Evolutionary conservation across 1,284 basidiomycete species (phyloP).

Genomic region (Cutaneotrichosporon curvatum): DNA sequence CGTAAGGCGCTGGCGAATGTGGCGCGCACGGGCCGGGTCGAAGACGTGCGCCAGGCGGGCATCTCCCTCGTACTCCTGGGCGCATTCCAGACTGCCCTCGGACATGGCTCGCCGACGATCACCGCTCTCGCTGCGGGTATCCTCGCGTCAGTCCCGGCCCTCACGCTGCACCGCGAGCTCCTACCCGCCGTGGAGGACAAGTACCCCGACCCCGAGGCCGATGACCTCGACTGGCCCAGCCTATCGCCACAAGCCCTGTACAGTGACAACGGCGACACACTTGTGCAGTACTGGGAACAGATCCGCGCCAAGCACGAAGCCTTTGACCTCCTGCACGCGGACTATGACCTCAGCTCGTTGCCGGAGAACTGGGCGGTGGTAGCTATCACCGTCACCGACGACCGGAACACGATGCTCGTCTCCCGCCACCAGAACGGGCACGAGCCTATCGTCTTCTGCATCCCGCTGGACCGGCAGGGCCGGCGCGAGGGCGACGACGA

Average conservation of each 20-base stretch:
- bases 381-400: slow-evolving; percentile 73
- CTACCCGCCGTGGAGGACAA: slow-evolving; percentile 49
- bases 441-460: slow-evolving; percentile 70
- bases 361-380: slow-evolving; percentile 79
- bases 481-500: slow-evolving; percentile 70
- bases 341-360: slow-evolving; percentile 46
- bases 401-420: slow-evolving; percentile 74
- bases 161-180: slow-evolving; percentile 69
- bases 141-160: slow-evolving; percentile 56
- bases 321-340: slow-evolving; percentile 43
- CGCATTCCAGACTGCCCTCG: slow-evolving; percentile 71
- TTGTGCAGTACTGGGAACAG: slow-evolving; percentile 31
- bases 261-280: slow-evolving; percentile 1
- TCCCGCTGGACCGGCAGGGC: slow-evolving; percentile 73
- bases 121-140: slow-evolving; percentile 57
- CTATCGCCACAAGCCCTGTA: slow-evolving; percentile 28
- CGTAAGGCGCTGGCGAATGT: slow-evolving; percentile 59
- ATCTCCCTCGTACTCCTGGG: slow-evolving; percentile 63
- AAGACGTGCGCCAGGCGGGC: slow-evolving; percentile 64
- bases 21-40: slow-evolving; percentile 56
- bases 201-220: slow-evolving; percentile 42
- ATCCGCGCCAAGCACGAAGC: slow-evolving; percentile 53
- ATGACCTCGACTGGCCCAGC: slow-evolving; percentile 57
- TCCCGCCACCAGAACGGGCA: slow-evolving; percentile 63
- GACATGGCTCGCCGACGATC: slow-evolving; percentile 52